A percentile compares a stretch with the other conserved stretches of the same genome.
Conservation (phyloP, 495 filamentous ascomycete genomes). For the Parathielavia appendiculata region DNA sequence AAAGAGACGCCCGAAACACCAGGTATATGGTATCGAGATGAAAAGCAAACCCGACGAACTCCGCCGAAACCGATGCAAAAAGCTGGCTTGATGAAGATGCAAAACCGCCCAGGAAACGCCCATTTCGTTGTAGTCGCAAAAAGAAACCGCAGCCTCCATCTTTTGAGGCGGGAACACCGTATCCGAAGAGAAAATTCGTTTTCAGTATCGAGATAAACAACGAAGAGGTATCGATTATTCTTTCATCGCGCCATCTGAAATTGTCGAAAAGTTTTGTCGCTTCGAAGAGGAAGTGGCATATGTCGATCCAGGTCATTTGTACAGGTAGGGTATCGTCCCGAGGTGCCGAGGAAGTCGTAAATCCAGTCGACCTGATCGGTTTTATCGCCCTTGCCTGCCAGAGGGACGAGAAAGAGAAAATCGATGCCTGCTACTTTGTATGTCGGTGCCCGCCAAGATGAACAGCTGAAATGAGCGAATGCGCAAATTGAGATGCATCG, state of each 20-base stretch:
- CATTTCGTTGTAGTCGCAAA: constrained; percentile 23
- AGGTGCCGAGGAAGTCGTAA: constrained; percentile 28
- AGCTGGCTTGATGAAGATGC: constrained; percentile 28
- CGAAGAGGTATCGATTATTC: constrained; percentile 36
- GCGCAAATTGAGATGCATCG: constrained; percentile 28
- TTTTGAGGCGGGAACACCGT: constrained; percentile 33
- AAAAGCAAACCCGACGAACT: constrained; percentile 27
- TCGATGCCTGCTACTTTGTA: constrained; percentile 34
- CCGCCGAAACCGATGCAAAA: constrained; percentile 38
- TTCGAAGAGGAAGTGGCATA: constrained; percentile 25
- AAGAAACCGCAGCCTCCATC: constrained; percentile 27
- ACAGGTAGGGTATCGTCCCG: constrained; percentile 24
- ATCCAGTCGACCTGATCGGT: constrained; percentile 28
- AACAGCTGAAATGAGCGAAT: constrained; percentile 30
- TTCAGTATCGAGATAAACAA: constrained; percentile 23
- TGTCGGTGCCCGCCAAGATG: constrained; percentile 40
- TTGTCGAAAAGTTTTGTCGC: constrained; percentile 29
- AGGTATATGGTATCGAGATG: constrained; percentile 35
- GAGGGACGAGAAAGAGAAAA: constrained; percentile 24
- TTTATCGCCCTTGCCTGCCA: constrained; percentile 30
- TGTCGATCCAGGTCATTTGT: constrained; percentile 36
- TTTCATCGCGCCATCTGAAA: constrained; percentile 36
- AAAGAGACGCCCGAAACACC: constrained; percentile 24
- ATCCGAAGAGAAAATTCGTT: constrained; percentile 18
- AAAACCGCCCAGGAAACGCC: constrained; percentile 35